phyloP scores from a whole-genome alignment of 2,329 filamentous ascomycete species.

The Arthrobotrys entomopaga region DNA sequence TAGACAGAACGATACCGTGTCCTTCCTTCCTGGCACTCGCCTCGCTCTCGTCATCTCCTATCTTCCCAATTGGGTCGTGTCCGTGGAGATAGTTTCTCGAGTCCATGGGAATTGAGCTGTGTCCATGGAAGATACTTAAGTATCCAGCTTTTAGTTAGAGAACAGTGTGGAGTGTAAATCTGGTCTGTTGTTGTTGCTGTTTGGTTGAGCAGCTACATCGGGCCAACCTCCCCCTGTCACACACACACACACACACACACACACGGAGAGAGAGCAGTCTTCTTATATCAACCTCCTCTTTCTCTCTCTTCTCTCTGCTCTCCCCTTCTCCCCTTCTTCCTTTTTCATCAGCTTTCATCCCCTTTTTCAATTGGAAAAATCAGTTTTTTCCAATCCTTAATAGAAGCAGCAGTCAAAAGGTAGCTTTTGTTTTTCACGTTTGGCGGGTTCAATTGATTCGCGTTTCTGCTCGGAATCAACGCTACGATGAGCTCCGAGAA shows the following conservation, averaged over 20 bases:
- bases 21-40: neutral
- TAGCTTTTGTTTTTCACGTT: slow-evolving; percentile 1
- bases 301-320: neutral
- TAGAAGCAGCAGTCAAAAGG: neutral
- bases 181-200: slow-evolving; percentile 27
- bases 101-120: too few species aligned
- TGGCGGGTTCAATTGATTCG: slow-evolving; percentile 10
- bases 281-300: slow-evolving; percentile 42
- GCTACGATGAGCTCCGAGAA: slow-evolving; percentile 55
- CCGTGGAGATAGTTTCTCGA: neutral
- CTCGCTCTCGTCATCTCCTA: too few species aligned
- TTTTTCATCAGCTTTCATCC: neutral
- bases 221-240: slow-evolving; percentile 3
- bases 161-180: slow-evolving; percentile 17
- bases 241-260: slow-evolving; percentile 4
- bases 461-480: too few species aligned
- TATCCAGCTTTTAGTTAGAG: neutral
- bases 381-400: neutral
- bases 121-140: too few species aligned
- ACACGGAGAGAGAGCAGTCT: neutral
- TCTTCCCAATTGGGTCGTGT: too few species aligned
- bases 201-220: neutral
- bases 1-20: neutral
- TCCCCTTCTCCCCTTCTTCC: slow-evolving; percentile 5
- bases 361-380: slow-evolving; percentile 12